These are phyloP conservation scores for Baudoinia panamericana DNA, from an alignment of 495 filamentous ascomycete species.

Conservation along the genomic window DNA sequence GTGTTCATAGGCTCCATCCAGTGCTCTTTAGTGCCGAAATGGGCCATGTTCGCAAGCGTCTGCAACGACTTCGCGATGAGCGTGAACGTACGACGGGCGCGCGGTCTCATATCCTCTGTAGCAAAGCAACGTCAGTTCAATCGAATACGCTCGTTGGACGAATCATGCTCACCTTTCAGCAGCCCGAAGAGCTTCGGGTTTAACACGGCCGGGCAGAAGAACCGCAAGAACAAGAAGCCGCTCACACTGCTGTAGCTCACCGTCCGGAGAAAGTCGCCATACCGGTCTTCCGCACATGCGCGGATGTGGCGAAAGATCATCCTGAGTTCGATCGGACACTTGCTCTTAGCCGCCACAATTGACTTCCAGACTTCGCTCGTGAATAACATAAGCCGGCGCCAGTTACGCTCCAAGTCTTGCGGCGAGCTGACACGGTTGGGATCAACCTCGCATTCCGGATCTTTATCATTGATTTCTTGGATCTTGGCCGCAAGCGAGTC, in stretches of 20 bases:
- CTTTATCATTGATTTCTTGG: constrained; percentile 69
- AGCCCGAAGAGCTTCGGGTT: constrained; percentile 95
- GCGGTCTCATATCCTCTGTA: constrained; percentile 67
- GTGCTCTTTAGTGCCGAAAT: constrained; percentile 84
- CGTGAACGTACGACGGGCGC: constrained; percentile 81
- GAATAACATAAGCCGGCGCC: constrained; percentile 60
- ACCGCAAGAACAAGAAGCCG: constrained; percentile 89
- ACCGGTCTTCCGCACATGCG: constrained; percentile 88
- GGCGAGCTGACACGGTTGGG: constrained; percentile 56
- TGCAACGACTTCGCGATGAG: constrained; percentile 94
- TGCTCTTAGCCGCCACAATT: constrained; percentile 56
- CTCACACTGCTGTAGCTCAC: constrained; percentile 93
- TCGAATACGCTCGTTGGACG: not conserved
- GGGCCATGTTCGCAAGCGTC: constrained; percentile 83
- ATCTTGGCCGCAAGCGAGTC: constrained; percentile 78
- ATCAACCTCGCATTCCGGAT: constrained; percentile 91
- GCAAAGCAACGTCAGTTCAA: constrained; percentile 2
- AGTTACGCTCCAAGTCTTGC: constrained; percentile 72
- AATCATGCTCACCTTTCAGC: constrained; percentile 48
- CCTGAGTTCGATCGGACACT: constrained; percentile 73
- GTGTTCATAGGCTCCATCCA: constrained; percentile 99
- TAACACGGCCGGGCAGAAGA: constrained; percentile 90
- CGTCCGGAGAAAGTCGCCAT: constrained; percentile 88
- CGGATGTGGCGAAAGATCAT: constrained; percentile 84
- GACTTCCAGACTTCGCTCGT: constrained; percentile 75